Conservation (phyloP, 805 yeast genomes). For the Yarrowia sp. region DNA sequence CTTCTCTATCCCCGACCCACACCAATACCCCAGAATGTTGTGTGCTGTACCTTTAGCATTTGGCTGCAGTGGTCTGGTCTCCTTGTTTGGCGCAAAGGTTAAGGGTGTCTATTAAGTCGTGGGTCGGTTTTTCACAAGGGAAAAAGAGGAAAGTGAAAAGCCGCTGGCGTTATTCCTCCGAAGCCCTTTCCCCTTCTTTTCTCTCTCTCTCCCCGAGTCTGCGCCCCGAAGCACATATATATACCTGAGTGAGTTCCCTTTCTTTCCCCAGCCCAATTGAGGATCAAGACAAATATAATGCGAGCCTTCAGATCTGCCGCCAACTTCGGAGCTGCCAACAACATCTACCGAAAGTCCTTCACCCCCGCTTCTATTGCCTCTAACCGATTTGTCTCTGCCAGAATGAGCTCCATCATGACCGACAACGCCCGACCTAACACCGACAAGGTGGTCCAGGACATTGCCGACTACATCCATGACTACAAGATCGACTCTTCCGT, state of each 20-base stretch:
- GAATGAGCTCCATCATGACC: constrained; percentile 40
- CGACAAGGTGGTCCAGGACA: constrained; percentile 58
- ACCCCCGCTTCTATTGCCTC: constrained; percentile 39
- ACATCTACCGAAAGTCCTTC: constrained; percentile 39
- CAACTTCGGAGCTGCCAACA: constrained; percentile 39
- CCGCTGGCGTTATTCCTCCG: not conserved
- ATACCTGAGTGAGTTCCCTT: constrained; percentile 32
- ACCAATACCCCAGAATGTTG: too few species aligned
- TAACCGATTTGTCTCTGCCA: constrained; percentile 40
- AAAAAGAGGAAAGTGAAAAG: constrained; percentile 18
- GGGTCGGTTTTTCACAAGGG: constrained; percentile 33
- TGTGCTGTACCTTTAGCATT: too few species aligned
- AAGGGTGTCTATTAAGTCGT: constrained; percentile 7
- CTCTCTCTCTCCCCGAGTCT: constrained; percentile 6
- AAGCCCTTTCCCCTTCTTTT: not conserved
- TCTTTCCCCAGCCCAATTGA: constrained; percentile 32
- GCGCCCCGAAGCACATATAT: constrained; percentile 1
- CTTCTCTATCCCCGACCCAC: too few species aligned
- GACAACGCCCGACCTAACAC: constrained; percentile 61
- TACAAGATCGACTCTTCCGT: constrained; percentile 55
- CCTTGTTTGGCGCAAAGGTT: constrained; percentile 7
- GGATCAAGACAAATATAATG: constrained; percentile 32
- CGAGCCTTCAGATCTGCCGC: constrained; percentile 40
- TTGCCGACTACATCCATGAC: constrained; percentile 59
- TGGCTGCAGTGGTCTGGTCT: not conserved